Base-by-base conservation (phyloP, 257 asterid genomes). In the Solanum pinnatisectum region DNA sequence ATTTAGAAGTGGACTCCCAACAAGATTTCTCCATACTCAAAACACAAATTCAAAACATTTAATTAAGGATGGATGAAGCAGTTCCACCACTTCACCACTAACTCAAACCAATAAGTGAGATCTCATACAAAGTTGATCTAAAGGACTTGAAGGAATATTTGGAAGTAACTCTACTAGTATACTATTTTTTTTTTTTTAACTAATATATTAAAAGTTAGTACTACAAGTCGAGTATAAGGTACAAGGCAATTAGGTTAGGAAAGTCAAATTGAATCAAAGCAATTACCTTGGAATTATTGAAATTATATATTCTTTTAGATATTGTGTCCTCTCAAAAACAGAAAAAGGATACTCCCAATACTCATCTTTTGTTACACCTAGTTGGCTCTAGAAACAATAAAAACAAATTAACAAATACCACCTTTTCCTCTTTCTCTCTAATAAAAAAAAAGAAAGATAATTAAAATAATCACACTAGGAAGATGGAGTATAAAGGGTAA, bases 291-390 rank as follows among this genome's bases (percentile, higher is more conserved):
- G 85, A 81, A 30, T 1, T 46, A 46, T 81, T 44, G 30, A 81
- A 81, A 35, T 65, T 33, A 11, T 88, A 71, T 71, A 32, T 8
- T 71, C 71, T 23, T 35, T 84, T 46, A 36, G 42, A 88, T 49
- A 49, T 84, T 59, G 60, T 33, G 60, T 40, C 44, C 67, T 87
- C 88, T 76, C 35, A 87, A 33, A 37, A 73, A 87, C 88, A 60
- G 33, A n/a, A 65, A 74, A 84, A 32, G 72, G 59, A 71, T 42
- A 7, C 84, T 46, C 88, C 88, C 91, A 65, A 87, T 42, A 23
- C n/a, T 79, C 56, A 77, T 33, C 13, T 60, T 77, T 87, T 44
- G 30, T 83, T 60, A 60, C 81, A 83, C 83, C 44, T 83, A 63
- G 89, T 89, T 71, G 81, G 35, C 84, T 74, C 88, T 86, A 32